Base-by-base conservation (phyloP, 2,329 filamentous ascomycete genomes). In the Escovopsis sp. region DNA sequence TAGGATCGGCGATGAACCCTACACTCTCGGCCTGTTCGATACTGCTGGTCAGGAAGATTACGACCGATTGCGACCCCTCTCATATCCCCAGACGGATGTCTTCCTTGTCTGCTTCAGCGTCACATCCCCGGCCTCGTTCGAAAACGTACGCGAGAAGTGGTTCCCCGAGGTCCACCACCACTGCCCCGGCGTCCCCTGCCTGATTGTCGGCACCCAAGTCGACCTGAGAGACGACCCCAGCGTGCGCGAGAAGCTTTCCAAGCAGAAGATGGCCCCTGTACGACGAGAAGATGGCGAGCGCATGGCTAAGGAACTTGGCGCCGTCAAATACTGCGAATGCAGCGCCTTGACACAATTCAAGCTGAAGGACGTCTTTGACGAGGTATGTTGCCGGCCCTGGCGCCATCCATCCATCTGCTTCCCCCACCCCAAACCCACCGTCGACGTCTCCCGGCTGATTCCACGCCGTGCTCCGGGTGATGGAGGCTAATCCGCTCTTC, bases 11-110 rank as follows among this genome's bases (percentile, higher is more conserved):
- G 91, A 96, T 63, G 91, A 98, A 67, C 91, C 91, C 46, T 96
- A 96, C 64, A 98, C 91, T 12, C 75, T 98, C 39, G 91, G 91
- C 45, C 75, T 98, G 26, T 98, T 96, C 61, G 91, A 98, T 80
- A 98, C 91, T 33, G 91, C 91, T 48, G 91, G 91, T 64, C 91
- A 98, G 70, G 91, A 98, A 74, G 89, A 98, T 80, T 96, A 96
- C 69, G 91, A 98, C 66, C 83, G 91, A 56, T 79, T 98, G 50
- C 85, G 91, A 58, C 91, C 91, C 39, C 77, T 96, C 47, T 96
- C 91, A 49, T 98, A 98, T 63, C 91, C 91, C 1, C 91, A 96
- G 68, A 96, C 91, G 55, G 91, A 96, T 59, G 91, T 96, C 51
- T 96, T 98, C 70, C 82, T 98, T 46, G 88, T 98, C 55, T 98